Evolutionary conservation across 345 rosid species (phyloP).

Genomic region (Salix viminalis): DNA sequence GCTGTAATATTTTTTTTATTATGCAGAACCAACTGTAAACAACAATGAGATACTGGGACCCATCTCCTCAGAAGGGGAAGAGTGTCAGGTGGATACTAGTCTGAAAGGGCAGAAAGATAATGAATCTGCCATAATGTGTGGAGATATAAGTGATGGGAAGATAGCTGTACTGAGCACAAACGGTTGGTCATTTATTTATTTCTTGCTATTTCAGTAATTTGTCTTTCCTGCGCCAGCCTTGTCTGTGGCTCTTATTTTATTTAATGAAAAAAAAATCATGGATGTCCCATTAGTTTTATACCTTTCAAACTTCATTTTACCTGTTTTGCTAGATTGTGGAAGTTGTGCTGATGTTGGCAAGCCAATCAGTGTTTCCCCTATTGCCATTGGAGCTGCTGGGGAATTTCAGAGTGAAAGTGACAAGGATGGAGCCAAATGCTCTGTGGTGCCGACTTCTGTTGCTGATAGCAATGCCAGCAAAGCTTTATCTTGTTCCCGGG

Average conservation of each 20-base stretch:
- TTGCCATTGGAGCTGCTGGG: conserved; percentile 34
- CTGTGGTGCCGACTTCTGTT: conserved; percentile 30
- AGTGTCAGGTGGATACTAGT: conserved; percentile 3
- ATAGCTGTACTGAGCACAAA: conserved; percentile 12
- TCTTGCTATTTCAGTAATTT: neutral
- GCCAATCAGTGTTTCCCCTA: conserved; percentile 39
- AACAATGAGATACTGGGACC: conserved; percentile 7
- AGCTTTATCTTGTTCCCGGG: conserved; percentile 23
- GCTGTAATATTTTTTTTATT: neutral
- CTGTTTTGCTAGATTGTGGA: conserved; percentile 23
- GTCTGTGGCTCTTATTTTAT: neutral
- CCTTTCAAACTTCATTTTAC: conserved; percentile 26
- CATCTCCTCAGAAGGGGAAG: conserved; percentile 19
- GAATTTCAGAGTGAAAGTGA: conserved; percentile 35
- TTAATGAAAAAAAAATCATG: neutral
- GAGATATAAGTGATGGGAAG: conserved; percentile 22
- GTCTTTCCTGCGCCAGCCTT: neutral
- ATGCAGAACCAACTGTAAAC: conserved; percentile 21
- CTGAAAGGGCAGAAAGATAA: conserved; percentile 17
- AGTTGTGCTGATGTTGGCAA: conserved; percentile 34
- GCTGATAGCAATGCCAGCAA: conserved; percentile 22
- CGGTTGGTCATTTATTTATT: conserved; percentile 20
- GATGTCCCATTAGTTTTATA: conserved; percentile 25
- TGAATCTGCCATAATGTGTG: conserved; percentile 20
- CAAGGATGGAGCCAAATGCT: conserved; percentile 32